Conservation (phyloP, 192 early-diverging fungal genomes). For the Rhizophagus sp. region DNA sequence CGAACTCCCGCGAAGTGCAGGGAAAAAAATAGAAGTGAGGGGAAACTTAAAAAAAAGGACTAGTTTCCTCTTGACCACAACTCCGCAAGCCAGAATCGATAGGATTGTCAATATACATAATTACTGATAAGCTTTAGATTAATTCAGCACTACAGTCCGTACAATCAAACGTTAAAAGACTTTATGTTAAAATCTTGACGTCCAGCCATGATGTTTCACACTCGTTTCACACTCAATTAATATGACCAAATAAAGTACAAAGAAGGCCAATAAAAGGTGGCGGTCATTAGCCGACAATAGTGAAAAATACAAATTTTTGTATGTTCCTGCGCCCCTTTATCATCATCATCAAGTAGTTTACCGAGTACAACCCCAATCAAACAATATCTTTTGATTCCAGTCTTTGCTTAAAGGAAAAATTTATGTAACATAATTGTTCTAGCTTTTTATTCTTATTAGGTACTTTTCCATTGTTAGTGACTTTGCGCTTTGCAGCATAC, state of each 20-base stretch:
- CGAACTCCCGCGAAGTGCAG: conserved; percentile 20
- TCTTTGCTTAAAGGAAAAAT: not conserved
- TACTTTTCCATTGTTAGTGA: conserved; percentile 11
- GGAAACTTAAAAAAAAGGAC: conserved; percentile 9
- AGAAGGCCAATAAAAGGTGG: not conserved
- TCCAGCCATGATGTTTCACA: conserved; percentile 4
- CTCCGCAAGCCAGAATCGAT: not conserved
- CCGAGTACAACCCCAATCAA: not conserved
- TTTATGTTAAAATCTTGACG: not conserved
- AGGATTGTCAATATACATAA: conserved; percentile 4
- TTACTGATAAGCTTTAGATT: not conserved
- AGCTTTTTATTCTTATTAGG: not conserved
- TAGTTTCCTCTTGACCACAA: not conserved
- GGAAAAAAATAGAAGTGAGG: not conserved
- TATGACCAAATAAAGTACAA: conserved; percentile 14
- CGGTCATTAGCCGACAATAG: not conserved
- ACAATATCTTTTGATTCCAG: not conserved
- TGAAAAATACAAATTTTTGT: not conserved
- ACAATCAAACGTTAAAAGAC: not conserved
- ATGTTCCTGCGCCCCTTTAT: not conserved
- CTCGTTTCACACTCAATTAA: not conserved
- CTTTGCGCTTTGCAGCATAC: not conserved
- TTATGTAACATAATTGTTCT: not conserved
- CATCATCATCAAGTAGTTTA: not conserved
- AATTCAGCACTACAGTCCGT: not conserved